Evolutionary conservation across 352 stramenopile species (phyloP), one percentile per base, ranked within the genome.

Genomic region (Phytophthora hybrid): DNA sequence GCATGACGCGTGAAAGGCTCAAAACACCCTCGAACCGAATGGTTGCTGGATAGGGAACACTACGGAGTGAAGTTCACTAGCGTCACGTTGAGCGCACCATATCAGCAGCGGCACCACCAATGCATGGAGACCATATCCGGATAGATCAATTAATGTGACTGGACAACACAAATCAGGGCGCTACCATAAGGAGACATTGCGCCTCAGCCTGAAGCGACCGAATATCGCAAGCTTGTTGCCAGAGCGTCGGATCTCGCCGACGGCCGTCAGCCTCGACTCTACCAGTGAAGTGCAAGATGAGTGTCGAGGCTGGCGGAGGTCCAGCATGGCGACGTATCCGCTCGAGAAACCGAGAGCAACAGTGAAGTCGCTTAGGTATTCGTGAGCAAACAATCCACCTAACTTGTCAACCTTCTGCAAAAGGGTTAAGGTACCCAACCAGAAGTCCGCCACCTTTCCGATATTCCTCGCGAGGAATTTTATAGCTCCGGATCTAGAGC

Each of bases 341-440:
- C 69, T 62, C 58, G 93, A 78, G 44, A 93, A 96, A 18, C 85
- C 89, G 31, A 96, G 77, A 11, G 82, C 86, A 37, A 94, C 76
- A 37, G 72, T 84, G 46, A 82, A 71, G 19, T 46, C 55, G 61
- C 59, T 86, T 54, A 92, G 59, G 63, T 93, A 93, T 68, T 94
- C 85, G 44, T 96, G 89, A 14, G 82, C 75, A 59, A 90, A 96
- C 19, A 96, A 76, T 1, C 87, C 88, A 16, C 89, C 86, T 53
- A 87, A 71, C 4, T 61, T 54, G 10, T 75, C 53, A 23, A 90
- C 53, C n/a, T 79, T 73, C 82, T 93, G 37, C 46, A 59, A 11
- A 39, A 61, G 32, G 23, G 23, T 26, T 26, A n/a, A n/a, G n/a
- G n/a, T n/a, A n/a, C n/a, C n/a, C n/a, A n/a, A n/a, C n/a, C n/a